These are phyloP conservation scores for Diaporthe caulivora DNA, from an alignment of 2,329 filamentous ascomycete species.

Conservation along the genomic window DNA sequence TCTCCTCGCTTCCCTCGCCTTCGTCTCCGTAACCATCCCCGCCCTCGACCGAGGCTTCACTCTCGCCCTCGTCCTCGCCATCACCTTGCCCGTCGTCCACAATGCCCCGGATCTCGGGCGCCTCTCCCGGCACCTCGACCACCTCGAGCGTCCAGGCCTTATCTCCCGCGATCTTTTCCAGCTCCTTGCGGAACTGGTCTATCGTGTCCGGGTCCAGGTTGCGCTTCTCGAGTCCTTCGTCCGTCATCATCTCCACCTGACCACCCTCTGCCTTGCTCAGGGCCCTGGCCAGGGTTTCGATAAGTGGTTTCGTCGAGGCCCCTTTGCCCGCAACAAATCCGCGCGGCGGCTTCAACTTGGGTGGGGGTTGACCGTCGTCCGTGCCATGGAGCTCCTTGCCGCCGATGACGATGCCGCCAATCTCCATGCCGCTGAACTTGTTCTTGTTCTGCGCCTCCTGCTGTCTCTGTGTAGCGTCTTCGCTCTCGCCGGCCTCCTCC, in stretches of 20 bases:
- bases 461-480: conserved; percentile 24
- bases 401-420: conserved; percentile 68
- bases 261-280: conserved; percentile 70
- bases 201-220: conserved; percentile 76
- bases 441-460: conserved; percentile 36
- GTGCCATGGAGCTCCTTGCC: conserved; percentile 61
- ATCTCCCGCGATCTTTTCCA: conserved; percentile 77
- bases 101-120: conserved; percentile 76
- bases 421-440: conserved; percentile 51
- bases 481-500: conserved; percentile 33
- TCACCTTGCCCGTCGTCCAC: conserved; percentile 70
- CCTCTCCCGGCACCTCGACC: conserved; percentile 73
- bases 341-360: conserved; percentile 60
- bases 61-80: conserved; percentile 45
- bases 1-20: conserved; percentile 61
- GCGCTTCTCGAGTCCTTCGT: conserved; percentile 76
- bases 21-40: conserved; percentile 43
- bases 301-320: conserved; percentile 46
- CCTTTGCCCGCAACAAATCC: conserved; percentile 51
- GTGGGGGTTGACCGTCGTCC: conserved; percentile 60
- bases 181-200: conserved; percentile 75
- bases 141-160: conserved; percentile 86
- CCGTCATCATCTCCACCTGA: conserved; percentile 69
- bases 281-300: conserved; percentile 60
- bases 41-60: conserved; percentile 42